Conservation (phyloP, 106 monocot species). For the Acanthochlamys bracteata region DNA sequence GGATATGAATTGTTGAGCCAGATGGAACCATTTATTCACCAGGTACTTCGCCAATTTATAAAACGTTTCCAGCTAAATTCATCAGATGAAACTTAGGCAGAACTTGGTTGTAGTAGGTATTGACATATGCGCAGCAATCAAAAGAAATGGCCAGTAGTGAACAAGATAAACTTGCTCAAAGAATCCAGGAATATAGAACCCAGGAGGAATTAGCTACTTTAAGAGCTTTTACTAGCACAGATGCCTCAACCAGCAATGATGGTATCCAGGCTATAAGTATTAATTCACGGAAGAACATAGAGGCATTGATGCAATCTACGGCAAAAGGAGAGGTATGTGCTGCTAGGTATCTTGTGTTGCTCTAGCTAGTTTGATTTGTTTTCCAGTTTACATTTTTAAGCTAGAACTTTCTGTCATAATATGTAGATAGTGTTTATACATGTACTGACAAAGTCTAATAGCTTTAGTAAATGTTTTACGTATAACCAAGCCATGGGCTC, state of each 20-base stretch:
- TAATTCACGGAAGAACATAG: conserved; percentile 78
- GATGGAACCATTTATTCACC: conserved; percentile 92
- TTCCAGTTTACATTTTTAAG: too few species aligned
- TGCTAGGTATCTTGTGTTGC: too few species aligned
- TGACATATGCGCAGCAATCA: conserved; percentile 86
- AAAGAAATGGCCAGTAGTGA: conserved; percentile 87
- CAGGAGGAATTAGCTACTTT: conserved; percentile 67
- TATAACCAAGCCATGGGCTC: too few species aligned
- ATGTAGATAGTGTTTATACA: too few species aligned
- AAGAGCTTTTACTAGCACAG: conserved; percentile 45
- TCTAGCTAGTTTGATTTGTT: too few species aligned
- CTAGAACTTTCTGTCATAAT: too few species aligned
- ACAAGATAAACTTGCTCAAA: conserved; percentile 91
- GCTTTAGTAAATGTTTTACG: too few species aligned
- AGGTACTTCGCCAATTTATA: conserved; percentile 28
- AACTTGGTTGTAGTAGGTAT: conserved; percentile 38
- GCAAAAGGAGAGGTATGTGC: conserved; percentile 74
- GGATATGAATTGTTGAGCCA: conserved; percentile 87
- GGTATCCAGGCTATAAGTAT: conserved; percentile 72
- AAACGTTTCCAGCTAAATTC: too few species aligned
- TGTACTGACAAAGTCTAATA: too few species aligned
- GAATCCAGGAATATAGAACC: conserved; percentile 95
- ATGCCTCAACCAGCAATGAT: conserved; percentile 67
- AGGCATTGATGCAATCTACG: conserved; percentile 83
- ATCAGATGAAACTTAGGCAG: too few species aligned